Evolutionary conservation across 225 moss, liverwort and hornwort species (phyloP).

Genomic region (Pseudisothecium myosuroides): DNA sequence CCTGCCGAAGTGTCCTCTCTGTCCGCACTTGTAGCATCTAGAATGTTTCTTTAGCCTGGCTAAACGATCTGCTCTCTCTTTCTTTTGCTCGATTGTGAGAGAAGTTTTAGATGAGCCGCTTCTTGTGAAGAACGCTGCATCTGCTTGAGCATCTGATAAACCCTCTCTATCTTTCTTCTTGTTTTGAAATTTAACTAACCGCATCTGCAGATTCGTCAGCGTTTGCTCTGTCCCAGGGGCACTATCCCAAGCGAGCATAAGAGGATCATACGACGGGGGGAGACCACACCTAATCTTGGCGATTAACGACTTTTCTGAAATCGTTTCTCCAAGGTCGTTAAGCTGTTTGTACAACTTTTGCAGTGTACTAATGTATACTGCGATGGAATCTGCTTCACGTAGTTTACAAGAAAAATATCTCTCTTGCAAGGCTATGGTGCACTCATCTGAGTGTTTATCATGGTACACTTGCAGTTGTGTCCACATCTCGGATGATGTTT

Average conservation of each 20-base stretch:
- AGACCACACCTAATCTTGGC: neutral
- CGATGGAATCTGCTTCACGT: neutral
- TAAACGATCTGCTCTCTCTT: neutral
- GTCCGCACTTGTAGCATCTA: neutral
- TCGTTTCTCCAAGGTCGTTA: neutral
- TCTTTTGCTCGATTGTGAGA: neutral
- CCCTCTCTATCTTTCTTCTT: neutral
- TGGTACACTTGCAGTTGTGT: neutral
- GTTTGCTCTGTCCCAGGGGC: neutral
- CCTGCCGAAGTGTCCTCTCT: too few species aligned
- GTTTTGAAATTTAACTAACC: neutral
- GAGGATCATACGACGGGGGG: neutral
- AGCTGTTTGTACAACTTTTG: neutral
- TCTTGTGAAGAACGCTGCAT: rapidly evolving
- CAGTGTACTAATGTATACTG: neutral
- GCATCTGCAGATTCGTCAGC: rapidly evolving
- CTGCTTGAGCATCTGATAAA: neutral
- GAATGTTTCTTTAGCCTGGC: rapidly evolving
- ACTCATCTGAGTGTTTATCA: neutral
- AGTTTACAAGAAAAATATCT: neutral
- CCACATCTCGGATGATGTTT: neutral
- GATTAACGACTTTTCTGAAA: neutral
- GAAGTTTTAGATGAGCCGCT: neutral
- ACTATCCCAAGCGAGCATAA: neutral
- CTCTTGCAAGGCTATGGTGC: neutral